phyloP scores from a whole-genome alignment of 148 eudicot species.

The Dysphania ambrosioides region DNA sequence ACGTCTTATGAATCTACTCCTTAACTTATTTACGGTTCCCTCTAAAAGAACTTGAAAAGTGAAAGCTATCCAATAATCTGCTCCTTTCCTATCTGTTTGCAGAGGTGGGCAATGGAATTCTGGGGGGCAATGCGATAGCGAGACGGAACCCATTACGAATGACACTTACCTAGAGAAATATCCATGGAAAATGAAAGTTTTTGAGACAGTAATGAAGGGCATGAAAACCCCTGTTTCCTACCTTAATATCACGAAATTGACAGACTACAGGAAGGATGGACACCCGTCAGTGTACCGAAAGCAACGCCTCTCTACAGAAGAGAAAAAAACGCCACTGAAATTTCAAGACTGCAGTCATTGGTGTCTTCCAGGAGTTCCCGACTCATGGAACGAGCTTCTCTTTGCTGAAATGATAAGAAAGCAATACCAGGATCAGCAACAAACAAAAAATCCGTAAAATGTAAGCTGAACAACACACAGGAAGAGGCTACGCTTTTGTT shows the following conservation, averaged over 20 bases:
- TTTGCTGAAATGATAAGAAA: slow-evolving; percentile 67
- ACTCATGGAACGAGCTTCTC: slow-evolving; percentile 89
- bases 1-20: not conserved
- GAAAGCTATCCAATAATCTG: not conserved
- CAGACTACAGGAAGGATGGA: slow-evolving; percentile 82
- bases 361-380: slow-evolving; percentile 99
- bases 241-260: slow-evolving; percentile 69
- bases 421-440: slow-evolving; percentile 36
- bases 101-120: slow-evolving; percentile 99
- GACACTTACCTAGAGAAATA: slow-evolving; percentile 52
- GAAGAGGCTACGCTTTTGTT: slow-evolving; percentile 7
- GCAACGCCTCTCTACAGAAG: slow-evolving; percentile 40
- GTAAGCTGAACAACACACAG: slow-evolving; percentile 12
- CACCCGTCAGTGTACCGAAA: slow-evolving; percentile 83
- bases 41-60: not conserved
- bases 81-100: slow-evolving; percentile 23
- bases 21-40: not conserved
- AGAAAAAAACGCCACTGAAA: slow-evolving; percentile 45
- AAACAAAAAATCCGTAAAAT: slow-evolving; percentile 19
- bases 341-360: slow-evolving; percentile 97
- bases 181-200: slow-evolving; percentile 62
- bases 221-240: slow-evolving; percentile 71
- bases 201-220: slow-evolving; percentile 57
- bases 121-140: slow-evolving; percentile 78
- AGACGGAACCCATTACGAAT: slow-evolving; percentile 74